phyloP scores from a whole-genome alignment of 768 basidiomycete genomes.

The Suillus subalutaceus region DNA sequence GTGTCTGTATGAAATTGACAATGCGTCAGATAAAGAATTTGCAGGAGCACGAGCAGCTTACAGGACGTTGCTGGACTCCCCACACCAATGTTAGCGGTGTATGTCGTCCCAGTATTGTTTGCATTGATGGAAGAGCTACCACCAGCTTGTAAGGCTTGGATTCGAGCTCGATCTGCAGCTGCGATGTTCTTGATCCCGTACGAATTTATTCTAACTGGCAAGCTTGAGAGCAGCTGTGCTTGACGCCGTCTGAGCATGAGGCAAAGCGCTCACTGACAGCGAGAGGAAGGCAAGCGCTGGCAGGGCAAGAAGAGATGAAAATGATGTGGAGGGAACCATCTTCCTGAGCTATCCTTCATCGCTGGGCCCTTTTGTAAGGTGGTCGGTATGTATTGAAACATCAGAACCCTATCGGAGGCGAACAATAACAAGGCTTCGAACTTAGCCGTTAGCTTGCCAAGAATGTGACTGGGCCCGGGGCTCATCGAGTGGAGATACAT shows the following conservation, averaged over 20 bases:
- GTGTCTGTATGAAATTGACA: constrained; percentile 13
- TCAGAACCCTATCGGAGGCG: too few species aligned
- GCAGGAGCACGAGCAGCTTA: constrained; percentile 4
- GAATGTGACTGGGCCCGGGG: too few species aligned
- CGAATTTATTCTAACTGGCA: constrained; percentile 9
- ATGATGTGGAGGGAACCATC: constrained; percentile 11
- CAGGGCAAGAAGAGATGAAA: constrained; percentile 7
- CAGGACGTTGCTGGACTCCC: constrained; percentile 17
- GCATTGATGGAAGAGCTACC: constrained; percentile 11
- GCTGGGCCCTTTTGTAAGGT: too few species aligned
- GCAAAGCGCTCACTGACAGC: constrained; percentile 2
- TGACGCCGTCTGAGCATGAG: constrained; percentile 1
- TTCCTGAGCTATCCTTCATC: neutral
- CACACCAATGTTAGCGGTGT: constrained; percentile 18
- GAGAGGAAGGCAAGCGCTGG: constrained; percentile 4
- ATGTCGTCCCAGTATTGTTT: constrained; percentile 19
- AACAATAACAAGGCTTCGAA: too few species aligned
- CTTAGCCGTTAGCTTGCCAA: too few species aligned
- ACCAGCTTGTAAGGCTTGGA: neutral
- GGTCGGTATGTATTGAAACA: too few species aligned
- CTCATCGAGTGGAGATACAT: too few species aligned
- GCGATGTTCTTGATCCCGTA: constrained; percentile 8
- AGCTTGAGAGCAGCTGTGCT: constrained; percentile 8
- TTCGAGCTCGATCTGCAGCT: constrained; percentile 12
- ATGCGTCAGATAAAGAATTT: neutral